A percentile compares a stretch with the other conserved stretches of the same genome.
Evolutionary conservation across 345 rosid species (phyloP).

Genomic region (Gossypium raimondii): DNA sequence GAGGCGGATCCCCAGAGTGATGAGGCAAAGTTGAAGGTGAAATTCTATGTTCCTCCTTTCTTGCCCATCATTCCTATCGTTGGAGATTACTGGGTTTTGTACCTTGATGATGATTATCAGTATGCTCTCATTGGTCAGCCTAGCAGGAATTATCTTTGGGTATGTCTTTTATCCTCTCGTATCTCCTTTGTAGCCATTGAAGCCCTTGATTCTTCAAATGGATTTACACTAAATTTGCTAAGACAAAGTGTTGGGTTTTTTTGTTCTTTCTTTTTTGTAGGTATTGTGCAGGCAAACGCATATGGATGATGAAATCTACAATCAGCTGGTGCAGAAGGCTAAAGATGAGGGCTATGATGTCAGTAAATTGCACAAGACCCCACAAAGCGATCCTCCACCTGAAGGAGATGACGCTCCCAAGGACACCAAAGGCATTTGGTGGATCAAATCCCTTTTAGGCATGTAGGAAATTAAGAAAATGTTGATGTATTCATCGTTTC

Average conservation of each 20-base stretch:
- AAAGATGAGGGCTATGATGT: slow-evolving; percentile 62
- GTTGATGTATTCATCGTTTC: background rate
- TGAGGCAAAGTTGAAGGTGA: slow-evolving; percentile 90
- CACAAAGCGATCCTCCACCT: slow-evolving; percentile 65
- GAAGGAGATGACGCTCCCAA: slow-evolving; percentile 41
- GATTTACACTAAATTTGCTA: too few species aligned
- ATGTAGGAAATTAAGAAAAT: slow-evolving; percentile 22
- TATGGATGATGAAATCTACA: slow-evolving; percentile 58
- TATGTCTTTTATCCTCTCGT: slow-evolving; percentile 14
- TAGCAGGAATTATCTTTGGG: slow-evolving; percentile 76
- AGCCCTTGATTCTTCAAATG: too few species aligned
- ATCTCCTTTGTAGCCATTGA: background rate
- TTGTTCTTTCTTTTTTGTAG: slow-evolving; percentile 26
- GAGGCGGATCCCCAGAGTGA: slow-evolving; percentile 70
- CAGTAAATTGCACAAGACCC: slow-evolving; percentile 69
- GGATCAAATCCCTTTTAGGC: slow-evolving; percentile 73
- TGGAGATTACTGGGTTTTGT: slow-evolving; percentile 84
- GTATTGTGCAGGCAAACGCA: slow-evolving; percentile 60
- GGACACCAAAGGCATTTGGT: slow-evolving; percentile 81
- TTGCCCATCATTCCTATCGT: slow-evolving; percentile 71
- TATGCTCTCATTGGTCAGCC: slow-evolving; percentile 78
- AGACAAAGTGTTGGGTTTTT: too few species aligned
- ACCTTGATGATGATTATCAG: slow-evolving; percentile 54
- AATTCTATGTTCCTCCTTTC: slow-evolving; percentile 84
- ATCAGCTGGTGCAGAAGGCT: slow-evolving; percentile 58